These are phyloP conservation scores for Juncus inflexus DNA, from an alignment of 176 grass and related monocot species.

Conservation along the genomic window DNA sequence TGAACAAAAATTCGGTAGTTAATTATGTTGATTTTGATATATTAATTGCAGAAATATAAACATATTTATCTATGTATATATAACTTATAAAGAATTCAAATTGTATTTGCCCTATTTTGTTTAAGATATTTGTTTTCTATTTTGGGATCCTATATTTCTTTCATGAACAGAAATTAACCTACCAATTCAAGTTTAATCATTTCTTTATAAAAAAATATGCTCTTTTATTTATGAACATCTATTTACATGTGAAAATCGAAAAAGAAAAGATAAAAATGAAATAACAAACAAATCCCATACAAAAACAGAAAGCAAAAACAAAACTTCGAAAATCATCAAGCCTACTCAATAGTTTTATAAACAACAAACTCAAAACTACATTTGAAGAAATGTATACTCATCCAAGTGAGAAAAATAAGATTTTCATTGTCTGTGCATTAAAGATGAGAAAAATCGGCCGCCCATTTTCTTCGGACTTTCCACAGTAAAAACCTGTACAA, in stretches of 20 bases:
- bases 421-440: constrained; percentile 16
- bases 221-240: too few relatives aligned
- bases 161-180: neutral
- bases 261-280: too few relatives aligned
- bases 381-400: neutral
- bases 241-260: too few relatives aligned
- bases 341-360: neutral
- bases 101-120: too few relatives aligned
- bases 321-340: neutral
- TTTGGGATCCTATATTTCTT: neutral
- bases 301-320: neutral
- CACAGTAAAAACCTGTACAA: constrained; percentile 12
- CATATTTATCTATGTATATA: neutral
- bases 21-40: neutral
- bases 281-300: neutral
- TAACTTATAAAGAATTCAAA: too few relatives aligned
- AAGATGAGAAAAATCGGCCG: neutral
- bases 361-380: neutral
- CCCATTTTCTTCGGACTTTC: constrained; percentile 7
- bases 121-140: too few relatives aligned
- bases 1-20: constrained; percentile 33
- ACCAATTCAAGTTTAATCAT: too few relatives aligned
- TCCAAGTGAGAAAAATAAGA: neutral
- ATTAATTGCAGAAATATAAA: neutral
- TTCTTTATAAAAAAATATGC: too few relatives aligned